Conservation (phyloP, 345 rosid species). For the Excoecaria agallocha region DNA sequence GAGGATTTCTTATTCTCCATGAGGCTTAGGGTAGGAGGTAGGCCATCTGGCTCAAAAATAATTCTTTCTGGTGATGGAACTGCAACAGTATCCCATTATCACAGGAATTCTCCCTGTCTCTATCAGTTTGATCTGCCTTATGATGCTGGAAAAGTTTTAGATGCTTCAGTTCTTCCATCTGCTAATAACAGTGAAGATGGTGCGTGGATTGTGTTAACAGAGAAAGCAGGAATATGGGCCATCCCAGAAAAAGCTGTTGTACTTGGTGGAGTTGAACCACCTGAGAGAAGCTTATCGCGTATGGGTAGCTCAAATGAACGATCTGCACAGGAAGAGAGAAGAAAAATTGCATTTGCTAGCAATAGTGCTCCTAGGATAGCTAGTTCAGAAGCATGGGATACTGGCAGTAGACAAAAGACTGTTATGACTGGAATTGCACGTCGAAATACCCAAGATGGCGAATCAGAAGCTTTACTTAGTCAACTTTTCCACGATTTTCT, state of each 20-base stretch:
- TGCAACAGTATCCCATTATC: constrained; percentile 79
- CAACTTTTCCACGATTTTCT: constrained; percentile 78
- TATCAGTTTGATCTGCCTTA: constrained; percentile 90
- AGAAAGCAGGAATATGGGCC: constrained; percentile 97
- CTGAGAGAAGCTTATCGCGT: constrained; percentile 84
- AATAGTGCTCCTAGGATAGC: constrained; percentile 61
- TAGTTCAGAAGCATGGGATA: constrained; percentile 57
- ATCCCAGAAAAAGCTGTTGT: constrained; percentile 86
- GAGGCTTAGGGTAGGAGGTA: constrained; percentile 84
- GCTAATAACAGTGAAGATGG: constrained; percentile 73
- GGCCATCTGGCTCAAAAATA: constrained; percentile 77
- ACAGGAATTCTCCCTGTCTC: constrained; percentile 63
- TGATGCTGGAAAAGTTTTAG: constrained; percentile 95
- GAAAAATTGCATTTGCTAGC: constrained; percentile 41
- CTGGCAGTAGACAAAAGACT: constrained; percentile 54
- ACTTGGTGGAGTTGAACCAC: constrained; percentile 93
- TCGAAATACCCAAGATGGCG: constrained; percentile 74
- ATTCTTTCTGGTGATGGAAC: constrained; percentile 95
- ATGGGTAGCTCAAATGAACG: constrained; percentile 84
- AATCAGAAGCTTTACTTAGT: constrained; percentile 82
- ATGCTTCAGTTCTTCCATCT: constrained; percentile 84
- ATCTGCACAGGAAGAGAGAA: constrained; percentile 62
- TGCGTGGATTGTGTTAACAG: constrained; percentile 88
- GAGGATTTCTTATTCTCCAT: constrained; percentile 84
- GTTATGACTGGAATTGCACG: constrained; percentile 51